Conservation (phyloP, 2,329 filamentous ascomycete species). For the Xylariaceae sp. region DNA sequence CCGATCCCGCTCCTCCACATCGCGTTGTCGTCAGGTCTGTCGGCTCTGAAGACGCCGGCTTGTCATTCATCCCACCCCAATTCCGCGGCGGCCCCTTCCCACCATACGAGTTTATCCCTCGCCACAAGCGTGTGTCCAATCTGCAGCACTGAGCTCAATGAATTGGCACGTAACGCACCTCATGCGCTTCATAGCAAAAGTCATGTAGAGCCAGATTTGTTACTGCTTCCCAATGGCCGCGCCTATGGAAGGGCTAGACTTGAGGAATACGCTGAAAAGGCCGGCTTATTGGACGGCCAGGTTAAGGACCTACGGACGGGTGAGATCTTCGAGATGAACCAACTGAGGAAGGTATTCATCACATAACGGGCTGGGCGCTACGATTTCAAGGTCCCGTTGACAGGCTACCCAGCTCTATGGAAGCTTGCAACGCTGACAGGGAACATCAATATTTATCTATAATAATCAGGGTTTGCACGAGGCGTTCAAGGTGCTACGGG, state of each 20-base stretch:
- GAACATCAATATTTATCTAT: too few species aligned
- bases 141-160: constrained; percentile 91
- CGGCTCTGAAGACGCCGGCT: constrained; percentile 89
- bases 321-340: constrained; percentile 55
- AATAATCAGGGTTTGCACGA: not conserved
- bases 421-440: too few species aligned
- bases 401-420: too few species aligned
- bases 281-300: constrained; percentile 59
- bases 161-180: constrained; percentile 79
- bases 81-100: constrained; percentile 30
- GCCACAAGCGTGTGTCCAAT: constrained; percentile 75
- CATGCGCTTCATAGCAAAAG: constrained; percentile 96
- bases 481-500: not conserved
- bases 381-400: not conserved
- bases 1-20: constrained; percentile 81
- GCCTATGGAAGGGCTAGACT: constrained; percentile 76
- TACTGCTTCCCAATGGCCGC: constrained; percentile 80
- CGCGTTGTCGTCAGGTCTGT: constrained; percentile 83
- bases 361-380: constrained; percentile 45
- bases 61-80: constrained; percentile 61
- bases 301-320: constrained; percentile 77
- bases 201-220: constrained; percentile 79
- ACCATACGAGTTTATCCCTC: constrained; percentile 55
- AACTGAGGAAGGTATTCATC: constrained; percentile 85
- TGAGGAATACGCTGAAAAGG: constrained; percentile 71